Base-by-base conservation (phyloP, 371 early-diverging fungal genomes). In the Actinomortierella wolfii region DNA sequence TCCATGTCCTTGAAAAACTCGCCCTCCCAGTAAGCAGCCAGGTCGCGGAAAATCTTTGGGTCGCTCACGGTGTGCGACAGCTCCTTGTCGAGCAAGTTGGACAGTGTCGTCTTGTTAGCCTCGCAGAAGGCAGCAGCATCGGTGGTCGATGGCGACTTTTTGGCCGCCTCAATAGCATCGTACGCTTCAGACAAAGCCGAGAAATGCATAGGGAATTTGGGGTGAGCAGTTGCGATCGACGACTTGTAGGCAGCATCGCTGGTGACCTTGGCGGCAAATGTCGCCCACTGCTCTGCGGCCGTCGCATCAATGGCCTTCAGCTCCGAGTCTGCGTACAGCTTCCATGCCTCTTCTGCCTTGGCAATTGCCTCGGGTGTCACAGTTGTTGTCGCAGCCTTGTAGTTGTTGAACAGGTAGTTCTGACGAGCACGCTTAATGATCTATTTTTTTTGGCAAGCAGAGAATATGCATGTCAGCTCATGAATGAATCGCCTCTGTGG, bases 1-100 rank as follows among this genome's bases (percentile, higher is more conserved):
- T 91, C 89, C 99, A 99, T 97, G 71, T 98, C 99, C 54, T 89
- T 82, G 71, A 99, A 94, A 78, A 92, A 99, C 76, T 95, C 96
- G 29, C 86, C 83, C 76, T 99, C 99, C 95, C 97, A 99, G 76
- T 90, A 93, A 15, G 93, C 91, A 15, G 98, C 92, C 50, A 97
- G 79, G 29, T 95, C 94, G 26, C 94, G 86, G 84, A 95, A 98
- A 15, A 97, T 74, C 52, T 83, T 84, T 39, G 87, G 96, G 71
- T 97, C 96, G 21, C 92, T 93, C 45, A 95, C 91, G 7, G 84
- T 70, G 53, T 70, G 71, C 39, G 71, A 70, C n/a, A 70, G 56
- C 24, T 70, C 65, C 71, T 70, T 70, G 55, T 70, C 71, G 55
- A 70, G 44, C 24, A 65, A 28, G 45, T 54, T 64, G 43, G 71